Base-by-base conservation (phyloP, 2,329 filamentous ascomycete genomes). In the Didymella keratinophila region DNA sequence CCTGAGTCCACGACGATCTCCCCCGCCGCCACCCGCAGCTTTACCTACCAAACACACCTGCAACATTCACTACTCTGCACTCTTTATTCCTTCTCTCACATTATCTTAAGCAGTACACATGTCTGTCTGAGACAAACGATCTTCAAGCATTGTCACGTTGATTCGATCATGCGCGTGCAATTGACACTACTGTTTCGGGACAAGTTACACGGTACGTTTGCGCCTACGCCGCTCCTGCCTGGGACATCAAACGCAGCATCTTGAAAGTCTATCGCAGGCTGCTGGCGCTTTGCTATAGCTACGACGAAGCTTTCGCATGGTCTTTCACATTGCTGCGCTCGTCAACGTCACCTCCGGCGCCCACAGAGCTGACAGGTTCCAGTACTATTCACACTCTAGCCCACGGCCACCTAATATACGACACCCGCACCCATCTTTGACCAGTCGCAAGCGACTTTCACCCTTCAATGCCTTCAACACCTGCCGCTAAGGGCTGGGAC, bases 401-500 rank as follows among this genome's bases (percentile, higher is more conserved):
- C 42, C 42, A 45, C 20, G 23, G 37, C 57, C 50, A 46, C 32
- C n/a, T 43, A 42, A 44, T 20, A 58, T 49, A 56, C 56, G 11
- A 20, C 23, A 48, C 48, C 14, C 48, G 39, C 39, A 20, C 44
- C 12, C 12, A n/a, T 34, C n/a, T 36, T 50, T 27, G 20, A 36
- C 37, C 27, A 34, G 32, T 27, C n/a, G 16, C 20, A 8, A 41
- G 16, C 23, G 42, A 46, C 49, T 10, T 37, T 18, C 37, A 44
- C 20, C 18, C 21, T 42, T 54, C 56, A 55, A 78, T 78, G 75
- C 73, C 72, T 61, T 71, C 71, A 43, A 68, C 71, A 56, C 71
- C 74, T 16, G 59, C 70, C 44, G 71, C 74, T 52, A 75, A 74
- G 54, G 71, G 77, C 42, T 83, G 81, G 81, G 79, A 81, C 67